Evolutionary conservation across 768 basidiomycete genomes (phyloP), one percentile per base, ranked within the genome.

Genomic region (Amanita fuliginea): DNA sequence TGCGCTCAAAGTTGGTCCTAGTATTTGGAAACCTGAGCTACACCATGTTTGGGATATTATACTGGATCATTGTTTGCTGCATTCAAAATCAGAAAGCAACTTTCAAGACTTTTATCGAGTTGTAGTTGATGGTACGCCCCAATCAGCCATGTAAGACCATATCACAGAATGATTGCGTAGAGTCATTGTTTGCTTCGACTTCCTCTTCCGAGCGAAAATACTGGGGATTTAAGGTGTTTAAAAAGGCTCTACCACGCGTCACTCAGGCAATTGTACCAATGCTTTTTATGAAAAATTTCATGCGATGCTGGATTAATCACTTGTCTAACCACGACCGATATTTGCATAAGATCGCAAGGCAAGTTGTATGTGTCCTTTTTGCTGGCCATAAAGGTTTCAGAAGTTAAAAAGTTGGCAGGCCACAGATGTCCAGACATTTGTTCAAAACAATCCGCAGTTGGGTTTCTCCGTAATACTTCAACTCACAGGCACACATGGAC

Each of bases 251-350:
- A 36, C 74, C 77, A 13, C 80, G 81, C 33, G 74, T 89, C 26
- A 69, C 75, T 13, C 64, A 78, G 14, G 66, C 76, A 40, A 83
- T 79, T 47, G 71, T 95, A 57, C 85, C 89, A 0, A 82, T 90
- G 75, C 71, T 98, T 30, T 93, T 99, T 63, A 94, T 89, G 16
- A 85, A 84, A 58, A 93, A 96, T 62, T 88, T 96, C 59, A 93
- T 97, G 86, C 83, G 92, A 33, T 84, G 85, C 33, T 95, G 94
- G 90, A 94, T 95, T 52, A 95, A 95, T 61, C 93, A 98, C 63
- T 73, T 99, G 18, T 86, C 90, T 0, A 83, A 88, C 47, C 75
- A 74, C 40, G 94, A 97, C 63, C 78, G 92, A 45, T 86, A 92
- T 61, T 67, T 98, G 41, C 88, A 95, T 69, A 93, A 90, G 64